These are phyloP conservation scores for Neophaeococcomyces mojaviensis DNA, from an alignment of 2,329 filamentous ascomycete species.

Conservation along the genomic window DNA sequence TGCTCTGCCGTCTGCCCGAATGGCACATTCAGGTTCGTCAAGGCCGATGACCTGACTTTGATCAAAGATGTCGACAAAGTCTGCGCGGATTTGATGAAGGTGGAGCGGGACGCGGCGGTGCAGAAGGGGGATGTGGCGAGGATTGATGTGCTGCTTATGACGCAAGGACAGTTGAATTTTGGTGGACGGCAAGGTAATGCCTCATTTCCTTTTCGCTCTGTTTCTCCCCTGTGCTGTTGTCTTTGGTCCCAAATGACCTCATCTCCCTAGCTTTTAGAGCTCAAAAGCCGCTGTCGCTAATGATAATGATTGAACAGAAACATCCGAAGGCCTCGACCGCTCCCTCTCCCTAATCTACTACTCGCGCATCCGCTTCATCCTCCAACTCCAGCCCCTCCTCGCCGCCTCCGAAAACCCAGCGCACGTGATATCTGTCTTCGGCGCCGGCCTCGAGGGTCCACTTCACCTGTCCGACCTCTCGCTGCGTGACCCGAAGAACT, in stretches of 20 bases:
- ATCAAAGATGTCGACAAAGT: slow-evolving; percentile 30
- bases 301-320: slow-evolving; percentile 24
- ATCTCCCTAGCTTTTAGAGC: too few species aligned
- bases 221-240: too few species aligned
- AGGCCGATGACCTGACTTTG: slow-evolving; percentile 26
- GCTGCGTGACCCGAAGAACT: slow-evolving; percentile 22
- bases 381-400: slow-evolving; percentile 26
- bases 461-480: slow-evolving; percentile 24
- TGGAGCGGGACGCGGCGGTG: slow-evolving; percentile 19
- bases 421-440: slow-evolving; percentile 30
- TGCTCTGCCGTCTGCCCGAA: slow-evolving; percentile 25
- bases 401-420: slow-evolving; percentile 12
- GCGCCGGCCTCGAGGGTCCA: slow-evolving; percentile 25
- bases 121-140: slow-evolving; percentile 18
- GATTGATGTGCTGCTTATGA: slow-evolving; percentile 29
- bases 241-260: too few species aligned
- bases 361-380: slow-evolving; percentile 27
- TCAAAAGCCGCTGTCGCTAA: too few species aligned
- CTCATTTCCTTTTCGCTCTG: too few species aligned
- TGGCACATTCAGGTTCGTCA: slow-evolving; percentile 30
- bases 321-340: slow-evolving; percentile 26
- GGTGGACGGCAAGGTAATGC: too few species aligned
- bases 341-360: slow-evolving; percentile 27
- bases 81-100: slow-evolving; percentile 23
- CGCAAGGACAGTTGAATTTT: not conserved